phyloP scores from a whole-genome alignment of 1,284 basidiomycete genomes.

The Trametes pubescens region DNA sequence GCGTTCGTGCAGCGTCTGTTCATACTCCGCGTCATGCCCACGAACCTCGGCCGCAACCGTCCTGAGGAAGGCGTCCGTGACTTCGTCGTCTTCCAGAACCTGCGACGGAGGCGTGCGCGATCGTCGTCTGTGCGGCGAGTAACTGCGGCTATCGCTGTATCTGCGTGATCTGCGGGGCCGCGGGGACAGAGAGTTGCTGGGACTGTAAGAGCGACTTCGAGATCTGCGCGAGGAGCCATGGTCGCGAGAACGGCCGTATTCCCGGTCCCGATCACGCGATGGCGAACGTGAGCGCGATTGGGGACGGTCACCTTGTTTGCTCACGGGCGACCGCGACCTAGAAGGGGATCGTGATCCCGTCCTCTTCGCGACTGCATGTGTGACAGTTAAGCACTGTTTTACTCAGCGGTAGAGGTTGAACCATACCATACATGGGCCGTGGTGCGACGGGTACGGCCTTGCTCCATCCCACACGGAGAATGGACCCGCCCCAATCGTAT shows the following conservation, averaged over 20 bases:
- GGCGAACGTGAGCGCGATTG: conserved; percentile 56
- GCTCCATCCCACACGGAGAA: conserved; percentile 93
- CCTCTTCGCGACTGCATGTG: conserved; percentile 44
- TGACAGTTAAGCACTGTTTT: neutral
- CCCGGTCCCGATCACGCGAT: conserved; percentile 57
- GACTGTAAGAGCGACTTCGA: conserved; percentile 49
- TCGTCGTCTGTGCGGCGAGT: conserved; percentile 50
- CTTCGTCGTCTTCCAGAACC: conserved; percentile 64
- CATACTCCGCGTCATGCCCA: conserved; percentile 83
- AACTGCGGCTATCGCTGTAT: conserved; percentile 52
- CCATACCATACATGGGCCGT: conserved; percentile 83
- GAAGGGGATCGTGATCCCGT: conserved; percentile 35
- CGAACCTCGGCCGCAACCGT: conserved; percentile 87
- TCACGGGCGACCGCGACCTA: conserved; percentile 41
- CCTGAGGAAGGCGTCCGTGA: conserved; percentile 84
- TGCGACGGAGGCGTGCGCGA: conserved; percentile 46
- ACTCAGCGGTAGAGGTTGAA: neutral
- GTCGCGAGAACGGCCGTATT: conserved; percentile 44
- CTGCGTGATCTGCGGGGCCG: conserved; percentile 42
- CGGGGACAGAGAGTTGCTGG: conserved; percentile 53
- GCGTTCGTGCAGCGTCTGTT: conserved; percentile 75
- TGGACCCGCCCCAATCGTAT: conserved; percentile 88
- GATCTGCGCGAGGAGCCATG: conserved; percentile 48
- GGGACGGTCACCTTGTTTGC: conserved; percentile 31
- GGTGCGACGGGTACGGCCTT: conserved; percentile 90